A percentile compares a stretch with the other conserved stretches of the same genome.
phyloP scores from a whole-genome alignment of 106 monocot genomes.

The Gastrodia elata region DNA sequence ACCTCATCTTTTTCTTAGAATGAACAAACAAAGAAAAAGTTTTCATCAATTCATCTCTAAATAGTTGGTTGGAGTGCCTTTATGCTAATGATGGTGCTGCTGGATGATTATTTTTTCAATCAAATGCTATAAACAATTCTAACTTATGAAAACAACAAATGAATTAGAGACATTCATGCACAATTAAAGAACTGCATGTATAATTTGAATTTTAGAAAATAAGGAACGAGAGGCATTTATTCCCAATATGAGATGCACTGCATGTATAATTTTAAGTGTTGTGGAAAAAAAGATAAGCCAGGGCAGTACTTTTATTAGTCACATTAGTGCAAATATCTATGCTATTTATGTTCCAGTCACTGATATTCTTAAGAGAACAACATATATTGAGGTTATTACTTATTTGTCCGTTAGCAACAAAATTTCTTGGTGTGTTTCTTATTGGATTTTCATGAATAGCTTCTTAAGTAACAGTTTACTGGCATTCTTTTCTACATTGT shows the following conservation, averaged over 20 bases:
- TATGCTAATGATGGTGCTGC: not conserved
- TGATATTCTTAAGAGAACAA: not conserved
- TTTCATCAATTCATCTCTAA: not conserved
- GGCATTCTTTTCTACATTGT: conserved; percentile 4
- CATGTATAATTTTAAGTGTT: not conserved
- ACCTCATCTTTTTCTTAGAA: not conserved
- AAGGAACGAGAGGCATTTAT: not conserved
- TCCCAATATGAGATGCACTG: not conserved
- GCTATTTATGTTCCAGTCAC: not conserved
- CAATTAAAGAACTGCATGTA: too few relatives aligned
- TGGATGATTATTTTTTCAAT: not conserved
- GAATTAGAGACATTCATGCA: too few relatives aligned
- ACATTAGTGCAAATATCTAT: not conserved
- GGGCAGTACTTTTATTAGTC: not conserved
- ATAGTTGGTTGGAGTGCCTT: not conserved
- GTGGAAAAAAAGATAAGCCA: not conserved
- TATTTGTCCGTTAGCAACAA: not conserved
- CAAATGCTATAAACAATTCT: not conserved
- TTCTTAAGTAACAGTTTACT: not conserved
- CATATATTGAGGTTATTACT: not conserved
- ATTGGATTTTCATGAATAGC: not conserved
- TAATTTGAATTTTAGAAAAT: too few relatives aligned
- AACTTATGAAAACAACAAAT: not conserved
- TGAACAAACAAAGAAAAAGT: not conserved
- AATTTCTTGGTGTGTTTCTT: not conserved